Percentiles rank a stretch among this genome's conserved stretches.
Evolutionary conservation across 179 eudicot species (phyloP).

Genomic region (Beta corolliflora): DNA sequence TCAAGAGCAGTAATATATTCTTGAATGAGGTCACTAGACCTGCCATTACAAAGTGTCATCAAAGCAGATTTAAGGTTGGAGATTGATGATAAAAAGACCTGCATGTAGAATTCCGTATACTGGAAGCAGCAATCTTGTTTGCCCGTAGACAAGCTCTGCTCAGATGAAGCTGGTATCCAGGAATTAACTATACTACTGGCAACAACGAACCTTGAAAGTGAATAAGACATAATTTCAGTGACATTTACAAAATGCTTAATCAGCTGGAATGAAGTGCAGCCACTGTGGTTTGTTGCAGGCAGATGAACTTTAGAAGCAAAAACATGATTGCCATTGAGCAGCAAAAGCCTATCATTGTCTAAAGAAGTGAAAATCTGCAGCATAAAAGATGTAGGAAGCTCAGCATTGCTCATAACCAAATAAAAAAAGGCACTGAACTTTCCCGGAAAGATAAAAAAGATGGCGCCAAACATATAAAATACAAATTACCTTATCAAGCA

Average conservation of each 20-base stretch:
- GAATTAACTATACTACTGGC: slow-evolving; percentile 53
- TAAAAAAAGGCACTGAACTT: not conserved
- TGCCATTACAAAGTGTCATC: slow-evolving; percentile 39
- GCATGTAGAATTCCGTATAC: slow-evolving; percentile 48
- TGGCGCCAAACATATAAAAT: not conserved
- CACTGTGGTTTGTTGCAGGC: slow-evolving; percentile 28
- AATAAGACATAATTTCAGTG: slow-evolving; percentile 51
- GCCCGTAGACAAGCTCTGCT: slow-evolving; percentile 22
- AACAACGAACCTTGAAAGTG: slow-evolving; percentile 56
- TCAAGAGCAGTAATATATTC: slow-evolving; percentile 46
- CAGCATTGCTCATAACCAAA: slow-evolving; percentile 21
- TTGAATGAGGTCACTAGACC: slow-evolving; percentile 30
- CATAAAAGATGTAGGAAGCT: slow-evolving; percentile 5
- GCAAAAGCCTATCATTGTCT: slow-evolving; percentile 44
- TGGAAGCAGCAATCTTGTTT: slow-evolving; percentile 34
- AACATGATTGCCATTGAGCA: slow-evolving; percentile 49
- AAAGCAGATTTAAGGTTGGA: slow-evolving; percentile 52
- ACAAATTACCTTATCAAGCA: slow-evolving; percentile 62
- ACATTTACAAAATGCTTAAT: slow-evolving; percentile 48
- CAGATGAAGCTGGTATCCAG: slow-evolving; percentile 27
- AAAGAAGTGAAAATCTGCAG: slow-evolving; percentile 59
- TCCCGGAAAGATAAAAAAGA: no score
- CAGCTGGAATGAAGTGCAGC: slow-evolving; percentile 36
- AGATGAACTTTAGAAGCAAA: slow-evolving; percentile 40
- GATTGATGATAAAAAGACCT: slow-evolving; percentile 48